Base-by-base conservation (phyloP, 1,139 yeast genomes). In the Kodamaea suecica region DNA sequence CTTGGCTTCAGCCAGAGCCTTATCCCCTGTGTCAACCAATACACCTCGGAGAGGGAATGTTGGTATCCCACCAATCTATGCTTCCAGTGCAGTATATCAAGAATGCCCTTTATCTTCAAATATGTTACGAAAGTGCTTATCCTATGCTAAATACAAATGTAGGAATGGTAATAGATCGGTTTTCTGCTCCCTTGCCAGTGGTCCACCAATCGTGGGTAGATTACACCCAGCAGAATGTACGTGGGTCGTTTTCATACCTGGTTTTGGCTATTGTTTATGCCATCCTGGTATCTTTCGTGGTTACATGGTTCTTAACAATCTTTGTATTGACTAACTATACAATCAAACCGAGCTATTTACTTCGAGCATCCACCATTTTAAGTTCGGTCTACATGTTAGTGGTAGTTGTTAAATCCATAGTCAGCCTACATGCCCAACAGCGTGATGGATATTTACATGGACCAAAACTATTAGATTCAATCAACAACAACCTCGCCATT, bases 231-330 rank as follows among this genome's bases (percentile, higher is more conserved):
- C 34, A 47, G 20, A 53, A 53, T 23, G 49, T 51, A 7, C 43
- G 57, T 16, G 80, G 84, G 0, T 48, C 69, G 2, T 81, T 76
- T 52, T 61, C 70, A 17, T 76, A 74, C 47, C 71, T 83, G 38
- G 66, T 80, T 17, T 82, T 73, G 33, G 76, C 88, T 0, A 68
- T 80, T 23, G 61, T 82, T 1, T 78, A 80, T 50, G 73, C 84
- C 0, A 57, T 83, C 17, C 71, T 86, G 8, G 73, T 80, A 1
- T 80, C 81, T 54, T 77, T 84, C 11, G 82, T 82, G 12, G 70
- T 83, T 8, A 76, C 83, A 5, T 66, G 83, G 61, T 77, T 80
- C 42, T 57, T 84, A 23, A 78, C 88, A 1, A 55, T 83, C 3
- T 72, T 81, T 34, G 78, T 82, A 12, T 66, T 80, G 41, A 74